Conservation (phyloP, 2,329 filamentous ascomycete species). For the Sclerotinia trifoliorum region DNA sequence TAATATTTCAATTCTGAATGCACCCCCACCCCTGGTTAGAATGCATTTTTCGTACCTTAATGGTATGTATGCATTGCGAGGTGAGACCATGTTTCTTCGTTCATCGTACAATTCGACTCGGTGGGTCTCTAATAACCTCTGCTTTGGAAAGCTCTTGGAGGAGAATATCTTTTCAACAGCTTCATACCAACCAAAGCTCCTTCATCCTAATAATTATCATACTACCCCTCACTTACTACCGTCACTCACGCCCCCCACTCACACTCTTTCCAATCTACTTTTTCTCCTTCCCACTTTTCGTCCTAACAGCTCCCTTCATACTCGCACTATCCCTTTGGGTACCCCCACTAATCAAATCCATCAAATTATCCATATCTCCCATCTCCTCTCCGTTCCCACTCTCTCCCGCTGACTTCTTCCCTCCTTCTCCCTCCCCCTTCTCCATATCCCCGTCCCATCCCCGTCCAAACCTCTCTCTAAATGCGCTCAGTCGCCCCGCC, state of each 20-base stretch:
- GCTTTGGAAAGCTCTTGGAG: background rate
- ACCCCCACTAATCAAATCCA: constrained; percentile 55
- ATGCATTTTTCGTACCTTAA: constrained; percentile 1
- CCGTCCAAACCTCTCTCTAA: constrained; percentile 79
- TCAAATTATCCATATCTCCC: constrained; percentile 49
- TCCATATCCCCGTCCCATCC: constrained; percentile 80
- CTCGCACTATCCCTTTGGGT: constrained; percentile 24
- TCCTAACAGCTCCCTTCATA: constrained; percentile 35
- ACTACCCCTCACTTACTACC: background rate
- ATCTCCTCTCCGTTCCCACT: constrained; percentile 40
- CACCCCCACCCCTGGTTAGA: constrained; percentile 3
- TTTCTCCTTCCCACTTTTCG: constrained; percentile 35
- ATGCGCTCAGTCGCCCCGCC: constrained; percentile 83
- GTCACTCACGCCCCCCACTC: background rate
- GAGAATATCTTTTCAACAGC: background rate
- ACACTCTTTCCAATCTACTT: constrained; percentile 41
- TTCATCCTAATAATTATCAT: constrained; percentile 9
- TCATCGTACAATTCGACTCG: constrained; percentile 4
- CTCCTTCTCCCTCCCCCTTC: constrained; percentile 21
- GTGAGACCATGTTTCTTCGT: background rate
- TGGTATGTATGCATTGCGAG: background rate
- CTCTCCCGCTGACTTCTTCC: constrained; percentile 37
- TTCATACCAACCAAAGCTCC: constrained; percentile 1
- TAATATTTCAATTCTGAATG: constrained; percentile 30
- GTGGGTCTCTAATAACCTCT: background rate